phyloP scores from a whole-genome alignment of 306 rosid species.

The Ochetophila trinervis region DNA sequence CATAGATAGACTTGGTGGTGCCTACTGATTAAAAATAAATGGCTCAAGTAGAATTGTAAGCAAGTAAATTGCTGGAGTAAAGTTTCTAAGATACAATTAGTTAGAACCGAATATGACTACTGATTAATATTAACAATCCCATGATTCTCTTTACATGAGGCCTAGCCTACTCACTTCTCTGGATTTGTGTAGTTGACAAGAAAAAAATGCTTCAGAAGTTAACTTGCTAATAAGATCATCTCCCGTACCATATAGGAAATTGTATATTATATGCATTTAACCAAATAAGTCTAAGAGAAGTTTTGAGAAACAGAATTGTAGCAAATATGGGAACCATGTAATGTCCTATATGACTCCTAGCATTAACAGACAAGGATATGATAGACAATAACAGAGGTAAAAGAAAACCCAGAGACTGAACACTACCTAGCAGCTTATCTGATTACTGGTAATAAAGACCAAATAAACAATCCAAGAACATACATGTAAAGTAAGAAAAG shows the following conservation, averaged over 20 bases:
- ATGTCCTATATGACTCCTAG: background rate
- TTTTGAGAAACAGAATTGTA: background rate
- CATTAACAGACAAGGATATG: background rate
- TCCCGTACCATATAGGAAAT: too few relatives aligned
- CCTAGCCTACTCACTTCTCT: too few relatives aligned
- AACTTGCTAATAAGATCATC: too few relatives aligned
- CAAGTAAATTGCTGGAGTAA: too few relatives aligned
- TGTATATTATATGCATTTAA: too few relatives aligned
- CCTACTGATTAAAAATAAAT: constrained; percentile 2
- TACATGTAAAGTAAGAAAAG: background rate
- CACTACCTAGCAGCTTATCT: background rate
- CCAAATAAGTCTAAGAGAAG: too few relatives aligned
- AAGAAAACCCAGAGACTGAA: background rate
- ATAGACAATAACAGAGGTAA: background rate
- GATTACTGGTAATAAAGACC: background rate
- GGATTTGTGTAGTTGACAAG: too few relatives aligned
- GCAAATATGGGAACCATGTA: background rate
- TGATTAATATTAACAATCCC: too few relatives aligned
- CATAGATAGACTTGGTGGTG: constrained; percentile 57
- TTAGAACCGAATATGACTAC: too few relatives aligned
- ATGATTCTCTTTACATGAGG: too few relatives aligned
- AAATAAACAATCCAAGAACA: background rate
- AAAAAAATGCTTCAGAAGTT: too few relatives aligned
- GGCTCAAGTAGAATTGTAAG: background rate
- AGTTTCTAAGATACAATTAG: too few relatives aligned